phyloP scores from a whole-genome alignment of 2,329 filamentous ascomycete species.

The Aspergillus pseudoterreus region DNA sequence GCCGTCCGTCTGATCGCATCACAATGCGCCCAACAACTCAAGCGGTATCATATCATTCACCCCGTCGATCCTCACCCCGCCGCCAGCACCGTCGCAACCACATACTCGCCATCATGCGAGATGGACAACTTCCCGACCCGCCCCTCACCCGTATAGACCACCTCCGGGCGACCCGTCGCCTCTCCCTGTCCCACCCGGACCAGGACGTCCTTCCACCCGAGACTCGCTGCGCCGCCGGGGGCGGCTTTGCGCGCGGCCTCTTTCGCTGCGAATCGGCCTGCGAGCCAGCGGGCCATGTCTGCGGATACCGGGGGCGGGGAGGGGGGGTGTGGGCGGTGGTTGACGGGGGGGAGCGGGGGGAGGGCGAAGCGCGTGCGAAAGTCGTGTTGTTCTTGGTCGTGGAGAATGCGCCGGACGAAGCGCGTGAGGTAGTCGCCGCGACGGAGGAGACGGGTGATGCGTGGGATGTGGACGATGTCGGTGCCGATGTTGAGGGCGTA shows the following conservation, averaged over 20 bases:
- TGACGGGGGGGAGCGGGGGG: slow-evolving; percentile 2
- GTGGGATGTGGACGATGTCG: slow-evolving; percentile 69
- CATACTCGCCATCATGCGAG: slow-evolving; percentile 83
- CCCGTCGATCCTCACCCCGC: slow-evolving; percentile 20
- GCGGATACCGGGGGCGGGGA: slow-evolving; percentile 4
- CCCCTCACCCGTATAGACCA: slow-evolving; percentile 31
- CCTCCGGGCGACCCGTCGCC: slow-evolving; percentile 31
- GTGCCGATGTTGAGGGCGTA: slow-evolving; percentile 68
- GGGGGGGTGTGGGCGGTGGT: neutral
- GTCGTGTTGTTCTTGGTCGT: slow-evolving; percentile 36
- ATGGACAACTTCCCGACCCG: slow-evolving; percentile 70
- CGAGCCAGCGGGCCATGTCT: slow-evolving; percentile 42
- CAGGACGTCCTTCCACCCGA: slow-evolving; percentile 61
- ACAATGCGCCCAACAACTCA: no score
- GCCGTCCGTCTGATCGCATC: no score
- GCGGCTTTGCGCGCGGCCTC: slow-evolving; percentile 73
- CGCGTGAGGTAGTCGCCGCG: slow-evolving; percentile 36
- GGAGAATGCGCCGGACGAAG: slow-evolving; percentile 41
- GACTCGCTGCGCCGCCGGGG: slow-evolving; percentile 45
- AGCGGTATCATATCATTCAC: no score
- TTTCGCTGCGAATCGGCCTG: slow-evolving; percentile 65
- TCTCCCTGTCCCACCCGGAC: slow-evolving; percentile 30
- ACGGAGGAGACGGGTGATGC: slow-evolving; percentile 56
- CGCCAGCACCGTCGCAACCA: slow-evolving; percentile 47
- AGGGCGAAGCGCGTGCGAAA: slow-evolving; percentile 32